A percentile compares a stretch with the other conserved stretches of the same genome.
phyloP scores from a whole-genome alignment of 2,329 filamentous ascomycete species.

The Lasiodiplodia citricola region DNA sequence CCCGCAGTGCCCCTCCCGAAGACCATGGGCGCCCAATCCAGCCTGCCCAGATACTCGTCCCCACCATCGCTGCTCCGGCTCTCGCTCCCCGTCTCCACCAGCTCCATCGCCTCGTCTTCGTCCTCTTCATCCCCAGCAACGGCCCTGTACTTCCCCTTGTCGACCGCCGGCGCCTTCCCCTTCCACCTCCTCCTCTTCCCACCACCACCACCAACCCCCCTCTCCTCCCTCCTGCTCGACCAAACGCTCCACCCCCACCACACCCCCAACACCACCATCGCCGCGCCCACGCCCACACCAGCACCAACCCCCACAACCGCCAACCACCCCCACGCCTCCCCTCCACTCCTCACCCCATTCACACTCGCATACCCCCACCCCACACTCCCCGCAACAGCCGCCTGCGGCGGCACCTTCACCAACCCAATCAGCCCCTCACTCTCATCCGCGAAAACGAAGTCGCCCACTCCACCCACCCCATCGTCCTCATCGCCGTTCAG shows the following conservation, averaged over 20 bases:
- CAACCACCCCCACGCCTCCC: background rate
- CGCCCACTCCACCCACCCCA: background rate
- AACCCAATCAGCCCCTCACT: background rate
- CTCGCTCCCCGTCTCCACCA: background rate
- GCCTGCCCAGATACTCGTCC: conserved; percentile 2
- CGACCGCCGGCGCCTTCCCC: background rate
- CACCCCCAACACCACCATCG: background rate
- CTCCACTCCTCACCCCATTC: background rate
- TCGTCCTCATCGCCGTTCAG: background rate
- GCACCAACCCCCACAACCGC: background rate
- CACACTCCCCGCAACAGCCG: background rate
- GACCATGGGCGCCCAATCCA: conserved; percentile 4
- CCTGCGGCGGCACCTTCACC: background rate
- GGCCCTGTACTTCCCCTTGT: conserved; percentile 13
- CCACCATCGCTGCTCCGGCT: background rate
- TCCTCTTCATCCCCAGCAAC: background rate
- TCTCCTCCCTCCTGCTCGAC: background rate
- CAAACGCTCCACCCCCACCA: conserved; percentile 6
- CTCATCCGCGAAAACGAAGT: background rate
- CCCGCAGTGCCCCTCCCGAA: conserved; percentile 1
- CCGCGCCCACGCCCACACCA: background rate
- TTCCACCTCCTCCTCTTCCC: background rate
- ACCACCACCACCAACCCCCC: too few species aligned
- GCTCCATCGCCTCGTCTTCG: conserved; percentile 7
- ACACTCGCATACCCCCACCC: background rate